Percentiles rank a stretch among this genome's conserved stretches.
These are phyloP conservation scores for Mesembryanthemum crystallinum DNA, from an alignment of 148 eudicot species.

Conservation along the genomic window DNA sequence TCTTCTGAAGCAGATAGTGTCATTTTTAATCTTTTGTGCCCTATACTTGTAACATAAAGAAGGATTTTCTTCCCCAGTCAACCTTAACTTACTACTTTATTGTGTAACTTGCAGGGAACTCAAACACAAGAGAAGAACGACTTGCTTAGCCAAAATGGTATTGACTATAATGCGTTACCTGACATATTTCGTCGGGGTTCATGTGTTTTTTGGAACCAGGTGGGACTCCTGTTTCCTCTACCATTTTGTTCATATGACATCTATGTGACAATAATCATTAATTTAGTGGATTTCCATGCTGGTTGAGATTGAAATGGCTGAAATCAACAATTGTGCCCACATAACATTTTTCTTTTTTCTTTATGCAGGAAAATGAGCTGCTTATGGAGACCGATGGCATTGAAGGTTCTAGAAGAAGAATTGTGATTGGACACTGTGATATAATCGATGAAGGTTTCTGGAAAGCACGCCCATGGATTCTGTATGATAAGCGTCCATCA, in stretches of 20 bases:
- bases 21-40: not conserved
- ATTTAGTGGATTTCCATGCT: not conserved
- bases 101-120: slow-evolving; percentile 53
- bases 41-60: not conserved
- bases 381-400: not conserved
- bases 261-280: not conserved
- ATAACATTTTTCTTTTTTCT: not conserved
- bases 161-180: slow-evolving; percentile 51
- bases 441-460: slow-evolving; percentile 67
- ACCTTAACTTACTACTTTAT: slow-evolving; percentile 2
- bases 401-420: slow-evolving; percentile 23
- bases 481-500: slow-evolving; percentile 27
- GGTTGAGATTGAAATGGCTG: not conserved
- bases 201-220: slow-evolving; percentile 54
- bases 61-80: not conserved
- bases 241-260: not conserved
- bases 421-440: slow-evolving; percentile 53
- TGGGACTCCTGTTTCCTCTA: slow-evolving; percentile 29
- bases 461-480: slow-evolving; percentile 53
- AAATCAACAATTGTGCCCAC: not conserved
- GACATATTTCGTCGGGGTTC: slow-evolving; percentile 69
- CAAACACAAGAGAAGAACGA: slow-evolving; percentile 65
- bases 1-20: not conserved
- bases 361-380: slow-evolving; percentile 32
- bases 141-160: slow-evolving; percentile 43